A percentile compares a stretch with the other conserved stretches of the same genome.
Conservation (phyloP, 306 rosid species). For the Argentina anserina region DNA sequence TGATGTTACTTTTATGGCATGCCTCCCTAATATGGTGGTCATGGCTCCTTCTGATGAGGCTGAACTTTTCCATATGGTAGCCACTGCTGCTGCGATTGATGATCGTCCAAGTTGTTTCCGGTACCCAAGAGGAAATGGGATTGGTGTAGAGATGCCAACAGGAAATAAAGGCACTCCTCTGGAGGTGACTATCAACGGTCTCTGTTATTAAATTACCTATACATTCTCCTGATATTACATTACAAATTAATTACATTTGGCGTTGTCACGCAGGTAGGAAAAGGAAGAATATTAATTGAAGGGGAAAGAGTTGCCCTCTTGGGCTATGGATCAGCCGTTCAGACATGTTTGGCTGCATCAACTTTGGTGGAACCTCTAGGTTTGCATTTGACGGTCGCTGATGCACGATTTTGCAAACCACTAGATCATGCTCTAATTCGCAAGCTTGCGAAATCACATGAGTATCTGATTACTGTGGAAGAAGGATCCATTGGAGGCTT, state of each 20-base stretch:
- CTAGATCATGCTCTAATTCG: constrained; percentile 73
- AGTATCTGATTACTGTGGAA: constrained; percentile 78
- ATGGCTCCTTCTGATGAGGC: constrained; percentile 98
- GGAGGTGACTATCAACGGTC: constrained; percentile 33
- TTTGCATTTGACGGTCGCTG: constrained; percentile 50
- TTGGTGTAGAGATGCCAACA: constrained; percentile 66
- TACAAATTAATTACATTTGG: constrained; percentile 6
- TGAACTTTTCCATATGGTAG: constrained; percentile 95
- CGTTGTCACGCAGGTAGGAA: constrained; percentile 54
- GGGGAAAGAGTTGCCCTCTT: constrained; percentile 87
- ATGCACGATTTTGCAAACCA: constrained; percentile 97
- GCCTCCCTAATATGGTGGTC: constrained; percentile 98
- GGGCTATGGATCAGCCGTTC: constrained; percentile 82
- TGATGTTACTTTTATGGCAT: constrained; percentile 95
- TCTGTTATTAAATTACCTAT: not conserved
- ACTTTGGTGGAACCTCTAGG: constrained; percentile 46
- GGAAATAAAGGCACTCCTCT: constrained; percentile 84
- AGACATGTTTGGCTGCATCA: constrained; percentile 68
- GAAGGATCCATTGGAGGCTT: constrained; percentile 98
- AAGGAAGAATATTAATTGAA: constrained; percentile 68
- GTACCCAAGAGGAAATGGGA: constrained; percentile 89
- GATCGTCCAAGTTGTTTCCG: constrained; percentile 96
- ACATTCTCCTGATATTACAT: no score
- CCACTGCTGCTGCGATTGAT: constrained; percentile 85
- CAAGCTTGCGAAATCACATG: constrained; percentile 75